Evolutionary conservation across 1,284 basidiomycete genomes (phyloP), one percentile per base, ranked within the genome.

Genomic region (Meripilus lineatus): DNA sequence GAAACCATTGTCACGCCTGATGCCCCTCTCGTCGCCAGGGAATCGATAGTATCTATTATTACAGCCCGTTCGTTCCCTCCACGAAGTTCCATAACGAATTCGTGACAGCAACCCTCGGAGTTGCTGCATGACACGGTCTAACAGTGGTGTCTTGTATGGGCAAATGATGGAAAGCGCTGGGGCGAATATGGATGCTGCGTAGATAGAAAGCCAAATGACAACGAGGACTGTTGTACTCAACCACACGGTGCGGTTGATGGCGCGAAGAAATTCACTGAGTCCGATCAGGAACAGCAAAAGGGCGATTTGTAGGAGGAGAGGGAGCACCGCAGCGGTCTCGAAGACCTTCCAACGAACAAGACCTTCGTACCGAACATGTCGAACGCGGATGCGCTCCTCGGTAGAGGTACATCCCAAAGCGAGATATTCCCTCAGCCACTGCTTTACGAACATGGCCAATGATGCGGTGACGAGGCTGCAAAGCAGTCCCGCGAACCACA

Each of bases 251-350:
- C 43, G 8, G 50, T 67, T 67, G 11, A 69, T 52, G 13, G 63
- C 55, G 11, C 50, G 52, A 11, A 71, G 53, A 44, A 70, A 69
- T 22, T 62, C 60, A 18, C 65, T 57, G 10, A 72, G 57, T 5
- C 67, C 69, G 5, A 62, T 58, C 26, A 70, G 65, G 46, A 71
- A 71, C 1, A 71, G 54, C 23, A 69, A 58, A 18, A 70, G 56
- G 3, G 69, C 68, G 10, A 64, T 50, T 47, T 71, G 69, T 10
- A 72, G 56, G 4, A 72, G 59, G 23, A 62, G 57, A 5, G 68
- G 69, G 15, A 71, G 67, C 14, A 58, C 48, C 39, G 67, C 64
- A 3, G 68, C 66, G 8, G 69, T 54, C 4, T 61, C 52, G 15
- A 58, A 50, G 63, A 70, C 66, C 15, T 55, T 52, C 46, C 67